Evolutionary conservation across 2,329 filamentous ascomycete genomes (phyloP), one percentile per base, ranked within the genome.

Genomic region (Coniosporium tulheliwenetii): DNA sequence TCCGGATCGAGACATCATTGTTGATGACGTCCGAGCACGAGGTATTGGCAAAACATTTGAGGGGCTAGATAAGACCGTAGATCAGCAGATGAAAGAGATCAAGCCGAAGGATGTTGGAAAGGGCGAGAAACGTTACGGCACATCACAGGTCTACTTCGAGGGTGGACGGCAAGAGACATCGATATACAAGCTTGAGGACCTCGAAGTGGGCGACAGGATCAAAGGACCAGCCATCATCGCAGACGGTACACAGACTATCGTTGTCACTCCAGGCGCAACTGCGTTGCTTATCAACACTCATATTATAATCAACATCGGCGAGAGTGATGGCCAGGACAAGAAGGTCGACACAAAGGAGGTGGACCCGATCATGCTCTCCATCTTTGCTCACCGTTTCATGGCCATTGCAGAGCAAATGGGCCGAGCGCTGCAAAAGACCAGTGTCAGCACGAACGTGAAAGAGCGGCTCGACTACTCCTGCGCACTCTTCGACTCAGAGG

Each of bases 21-120:
- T 95, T 7, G 87, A 94, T 46, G 87, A 94, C 56, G 82, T 94
- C 2, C 78, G 87, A 34, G 83, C 87, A 5, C 73, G 89, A 42
- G 85, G 85, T 10, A 93, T 94, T 45, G 87, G 85, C 37, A 93
- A 86, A 67, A 89, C 84, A 37, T 89, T 87, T 57, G 72, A 82
- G 40, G 79, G 81, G 37, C 65, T 80, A 29, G 82, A 85, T 44
- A 81, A 84, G 64, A 89, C 82, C 1, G 82, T 93, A 3, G 85
- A 93, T 47, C 71, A 85, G 53, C 86, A 94, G 54, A 66, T 95
- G 12, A 80, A 78, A 50, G 72, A 76, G 5, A 69, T 89, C 43
- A 73, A 71, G 44, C 68, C 74, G 1, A 73, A 71, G 43, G 67
- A 76, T 26, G 47, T 71, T 0, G 65, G 73, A 1, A 64, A 69